A percentile compares a stretch with the other conserved stretches of the same genome.
Conservation (phyloP, 2,329 filamentous ascomycete species). For the Colletotrichum chrysophilum region DNA sequence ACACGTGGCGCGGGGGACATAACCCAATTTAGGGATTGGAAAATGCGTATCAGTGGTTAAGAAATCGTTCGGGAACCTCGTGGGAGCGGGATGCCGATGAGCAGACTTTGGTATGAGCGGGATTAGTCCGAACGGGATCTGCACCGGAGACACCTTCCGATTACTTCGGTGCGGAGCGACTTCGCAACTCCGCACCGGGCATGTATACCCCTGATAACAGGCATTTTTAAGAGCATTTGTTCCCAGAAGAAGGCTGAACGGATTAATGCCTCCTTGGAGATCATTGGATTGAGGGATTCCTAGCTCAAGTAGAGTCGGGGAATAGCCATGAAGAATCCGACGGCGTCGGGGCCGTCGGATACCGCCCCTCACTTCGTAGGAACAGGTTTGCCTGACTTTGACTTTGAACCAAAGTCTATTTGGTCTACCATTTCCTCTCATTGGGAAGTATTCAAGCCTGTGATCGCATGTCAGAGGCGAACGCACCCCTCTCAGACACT, state of each 20-base stretch:
- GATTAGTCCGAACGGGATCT: neutral
- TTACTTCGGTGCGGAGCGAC: neutral
- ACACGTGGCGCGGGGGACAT: neutral
- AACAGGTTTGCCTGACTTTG: neutral
- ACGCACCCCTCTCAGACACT: neutral
- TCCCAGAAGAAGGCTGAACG: neutral
- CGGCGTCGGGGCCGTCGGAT: neutral
- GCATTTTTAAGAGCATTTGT: neutral
- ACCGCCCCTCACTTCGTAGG: neutral
- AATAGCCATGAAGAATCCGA: neutral
- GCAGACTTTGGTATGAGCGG: neutral
- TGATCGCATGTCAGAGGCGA: neutral
- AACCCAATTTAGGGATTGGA: neutral
- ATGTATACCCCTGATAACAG: neutral
- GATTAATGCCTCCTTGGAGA: neutral
- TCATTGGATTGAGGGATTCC: neutral
- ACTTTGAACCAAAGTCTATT: neutral
- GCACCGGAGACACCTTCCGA: neutral
- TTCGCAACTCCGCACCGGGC: neutral
- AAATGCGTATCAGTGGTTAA: neutral
- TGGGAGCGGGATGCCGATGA: neutral
- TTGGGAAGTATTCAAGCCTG: neutral
- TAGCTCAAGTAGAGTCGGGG: neutral
- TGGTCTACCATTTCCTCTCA: accelerated
- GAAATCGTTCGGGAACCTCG: neutral